A percentile compares a stretch with the other conserved stretches of the same genome.
phyloP scores from a whole-genome alignment of 306 rosid genomes.

The Pachyrhizus erosus region DNA sequence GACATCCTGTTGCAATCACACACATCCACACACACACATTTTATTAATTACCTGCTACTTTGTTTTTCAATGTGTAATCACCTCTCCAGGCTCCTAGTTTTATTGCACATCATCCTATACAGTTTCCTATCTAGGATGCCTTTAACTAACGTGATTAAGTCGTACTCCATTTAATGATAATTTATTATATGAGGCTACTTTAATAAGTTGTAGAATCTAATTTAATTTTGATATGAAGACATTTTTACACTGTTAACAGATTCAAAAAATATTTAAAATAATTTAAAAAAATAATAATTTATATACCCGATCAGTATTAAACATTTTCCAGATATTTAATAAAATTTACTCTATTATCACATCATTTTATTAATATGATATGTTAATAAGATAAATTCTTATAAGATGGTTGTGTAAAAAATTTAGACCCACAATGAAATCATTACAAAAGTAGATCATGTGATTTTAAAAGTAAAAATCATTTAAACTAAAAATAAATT shows the following conservation, averaged over 20 bases:
- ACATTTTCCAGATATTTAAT: too few species aligned
- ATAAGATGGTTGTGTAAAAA: too few species aligned
- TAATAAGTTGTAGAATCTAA: background rate
- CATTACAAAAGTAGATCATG: too few species aligned
- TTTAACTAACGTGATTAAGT: background rate
- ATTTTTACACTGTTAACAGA: background rate
- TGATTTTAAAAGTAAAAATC: too few species aligned
- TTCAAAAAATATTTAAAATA: background rate
- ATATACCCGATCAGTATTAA: too few species aligned
- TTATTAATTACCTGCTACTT: constrained; percentile 39
- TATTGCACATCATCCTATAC: background rate
- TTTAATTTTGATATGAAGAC: background rate
- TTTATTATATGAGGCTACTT: too few species aligned
- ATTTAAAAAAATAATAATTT: too few species aligned
- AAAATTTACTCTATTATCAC: background rate
- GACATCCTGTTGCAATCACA: constrained; percentile 68
- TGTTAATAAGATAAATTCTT: too few species aligned
- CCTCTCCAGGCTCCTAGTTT: background rate
- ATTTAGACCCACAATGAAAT: too few species aligned
- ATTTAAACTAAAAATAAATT: too few species aligned
- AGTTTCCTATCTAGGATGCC: background rate
- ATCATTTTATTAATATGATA: background rate
- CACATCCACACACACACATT: constrained; percentile 46
- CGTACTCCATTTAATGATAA: too few species aligned
- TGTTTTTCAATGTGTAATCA: background rate